Percentiles rank a stretch among this genome's conserved stretches.
Conservation (phyloP, 768 basidiomycete species). For the Boletus insuetus region DNA sequence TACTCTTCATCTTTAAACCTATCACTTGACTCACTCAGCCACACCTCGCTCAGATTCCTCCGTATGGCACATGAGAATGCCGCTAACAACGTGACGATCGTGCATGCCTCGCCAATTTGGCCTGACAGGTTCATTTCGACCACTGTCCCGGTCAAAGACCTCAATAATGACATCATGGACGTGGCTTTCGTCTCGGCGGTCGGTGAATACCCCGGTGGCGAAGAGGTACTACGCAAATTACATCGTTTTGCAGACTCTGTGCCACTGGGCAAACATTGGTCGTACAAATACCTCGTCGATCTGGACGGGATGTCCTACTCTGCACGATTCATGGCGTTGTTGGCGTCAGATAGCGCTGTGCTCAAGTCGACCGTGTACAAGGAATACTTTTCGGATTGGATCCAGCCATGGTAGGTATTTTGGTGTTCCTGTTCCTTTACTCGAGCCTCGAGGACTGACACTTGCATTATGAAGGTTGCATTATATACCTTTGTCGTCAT, state of each 20-base stretch:
- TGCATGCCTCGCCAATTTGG: constrained; percentile 66
- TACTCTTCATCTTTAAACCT: constrained; percentile 27
- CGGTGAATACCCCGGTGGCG: constrained; percentile 75
- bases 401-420: constrained; percentile 74
- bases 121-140: constrained; percentile 60
- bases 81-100: constrained; percentile 54
- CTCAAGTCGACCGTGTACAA: constrained; percentile 90
- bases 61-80: constrained; percentile 64
- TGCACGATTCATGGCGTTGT: constrained; percentile 80
- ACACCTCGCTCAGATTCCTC: constrained; percentile 50
- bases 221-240: constrained; percentile 55
- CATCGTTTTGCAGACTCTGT: constrained; percentile 76
- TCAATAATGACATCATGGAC: constrained; percentile 86
- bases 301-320: constrained; percentile 98
- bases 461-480: constrained; percentile 65
- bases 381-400: constrained; percentile 90
- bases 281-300: constrained; percentile 90
- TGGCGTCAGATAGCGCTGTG: constrained; percentile 86
- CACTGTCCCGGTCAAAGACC: constrained; percentile 50
- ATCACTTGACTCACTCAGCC: not conserved
- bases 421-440: no score
- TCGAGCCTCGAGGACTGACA: not conserved
- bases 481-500: constrained; percentile 86
- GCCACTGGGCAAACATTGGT: constrained; percentile 84
- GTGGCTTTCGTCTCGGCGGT: constrained; percentile 80